phyloP scores from a whole-genome alignment of 106 monocot species.

The Apostasia shenzhenica region DNA sequence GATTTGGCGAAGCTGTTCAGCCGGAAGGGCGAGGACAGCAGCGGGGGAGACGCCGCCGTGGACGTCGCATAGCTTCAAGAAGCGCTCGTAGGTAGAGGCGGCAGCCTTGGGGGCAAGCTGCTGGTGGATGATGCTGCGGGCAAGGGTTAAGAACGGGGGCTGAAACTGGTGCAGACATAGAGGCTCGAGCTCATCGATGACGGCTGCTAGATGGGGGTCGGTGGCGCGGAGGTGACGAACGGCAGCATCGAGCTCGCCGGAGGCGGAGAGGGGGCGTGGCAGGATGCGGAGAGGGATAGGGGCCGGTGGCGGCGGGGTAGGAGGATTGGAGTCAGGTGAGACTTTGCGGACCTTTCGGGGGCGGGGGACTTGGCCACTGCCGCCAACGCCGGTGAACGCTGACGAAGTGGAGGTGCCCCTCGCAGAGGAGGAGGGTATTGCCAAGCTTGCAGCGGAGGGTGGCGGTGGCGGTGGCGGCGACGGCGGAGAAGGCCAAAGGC shows the following conservation, averaged over 20 bases:
- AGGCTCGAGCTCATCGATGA: slow-evolving; percentile 40
- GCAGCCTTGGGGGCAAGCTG: slow-evolving; percentile 74
- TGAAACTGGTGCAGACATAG: slow-evolving; percentile 36
- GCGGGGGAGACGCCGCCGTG: slow-evolving; percentile 30
- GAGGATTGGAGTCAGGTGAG: slow-evolving; percentile 4
- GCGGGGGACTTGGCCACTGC: not conserved
- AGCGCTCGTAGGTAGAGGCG: slow-evolving; percentile 58
- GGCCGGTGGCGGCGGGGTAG: not conserved
- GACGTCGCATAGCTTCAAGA: slow-evolving; percentile 47
- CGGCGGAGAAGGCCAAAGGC: not conserved
- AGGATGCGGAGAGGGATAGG: not conserved
- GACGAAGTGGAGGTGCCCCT: not conserved
- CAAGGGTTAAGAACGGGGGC: slow-evolving; percentile 62
- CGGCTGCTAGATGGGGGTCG: slow-evolving; percentile 20
- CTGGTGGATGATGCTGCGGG: slow-evolving; percentile 71
- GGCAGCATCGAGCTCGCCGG: slow-evolving; percentile 14
- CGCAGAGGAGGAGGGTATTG: not conserved
- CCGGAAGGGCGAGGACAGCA: slow-evolving; percentile 30
- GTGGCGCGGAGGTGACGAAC: slow-evolving; percentile 8
- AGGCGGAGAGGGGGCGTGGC: slow-evolving; percentile 18
- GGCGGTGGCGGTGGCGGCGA: not conserved
- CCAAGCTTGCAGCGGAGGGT: not conserved
- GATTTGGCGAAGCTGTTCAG: slow-evolving; percentile 40
- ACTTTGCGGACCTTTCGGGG: slow-evolving; percentile 20
- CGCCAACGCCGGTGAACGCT: not conserved